phyloP scores from a whole-genome alignment of 2,329 filamentous ascomycete genomes.

The Podosphaera xanthii region DNA sequence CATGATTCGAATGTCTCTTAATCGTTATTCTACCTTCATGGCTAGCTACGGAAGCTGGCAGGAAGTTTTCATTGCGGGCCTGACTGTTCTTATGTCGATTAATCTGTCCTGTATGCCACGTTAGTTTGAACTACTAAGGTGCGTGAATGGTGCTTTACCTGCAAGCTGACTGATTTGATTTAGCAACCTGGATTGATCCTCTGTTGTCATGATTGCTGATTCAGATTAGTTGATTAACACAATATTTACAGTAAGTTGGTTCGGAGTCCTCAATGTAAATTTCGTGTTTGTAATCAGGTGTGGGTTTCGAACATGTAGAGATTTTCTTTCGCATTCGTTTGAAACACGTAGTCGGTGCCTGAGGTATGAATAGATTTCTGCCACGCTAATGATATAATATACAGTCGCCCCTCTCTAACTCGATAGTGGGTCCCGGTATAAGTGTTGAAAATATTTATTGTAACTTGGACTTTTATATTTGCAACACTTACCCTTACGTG shows the following conservation, averaged over 20 bases:
- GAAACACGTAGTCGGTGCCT: too few species aligned
- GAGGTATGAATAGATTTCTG: too few species aligned
- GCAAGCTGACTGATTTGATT: conserved; percentile 32
- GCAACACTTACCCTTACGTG: too few species aligned
- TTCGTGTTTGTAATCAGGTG: too few species aligned
- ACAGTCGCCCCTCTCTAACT: too few species aligned
- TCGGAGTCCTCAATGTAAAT: neutral
- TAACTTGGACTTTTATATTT: too few species aligned
- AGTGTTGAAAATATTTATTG: too few species aligned
- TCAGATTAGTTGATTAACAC: neutral
- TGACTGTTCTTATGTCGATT: conserved; percentile 54
- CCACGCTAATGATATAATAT: too few species aligned
- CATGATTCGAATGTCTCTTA: conserved; percentile 1
- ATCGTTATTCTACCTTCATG: conserved; percentile 8
- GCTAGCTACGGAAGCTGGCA: conserved; percentile 3
- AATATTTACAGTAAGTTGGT: neutral
- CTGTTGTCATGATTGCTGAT: conserved; percentile 21
- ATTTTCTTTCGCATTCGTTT: too few species aligned
- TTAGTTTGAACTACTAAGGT: conserved; percentile 12
- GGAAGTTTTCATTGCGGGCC: conserved; percentile 13
- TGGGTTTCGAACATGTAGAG: too few species aligned
- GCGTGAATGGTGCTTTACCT: conserved; percentile 20
- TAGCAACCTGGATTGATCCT: conserved; percentile 28
- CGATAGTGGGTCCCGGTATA: too few species aligned
- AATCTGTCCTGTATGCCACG: conserved; percentile 43